A percentile compares a stretch with the other conserved stretches of the same genome.
These are phyloP conservation scores for Arachis stenosperma DNA, from an alignment of 306 rosid genomes.

Conservation along the genomic window DNA sequence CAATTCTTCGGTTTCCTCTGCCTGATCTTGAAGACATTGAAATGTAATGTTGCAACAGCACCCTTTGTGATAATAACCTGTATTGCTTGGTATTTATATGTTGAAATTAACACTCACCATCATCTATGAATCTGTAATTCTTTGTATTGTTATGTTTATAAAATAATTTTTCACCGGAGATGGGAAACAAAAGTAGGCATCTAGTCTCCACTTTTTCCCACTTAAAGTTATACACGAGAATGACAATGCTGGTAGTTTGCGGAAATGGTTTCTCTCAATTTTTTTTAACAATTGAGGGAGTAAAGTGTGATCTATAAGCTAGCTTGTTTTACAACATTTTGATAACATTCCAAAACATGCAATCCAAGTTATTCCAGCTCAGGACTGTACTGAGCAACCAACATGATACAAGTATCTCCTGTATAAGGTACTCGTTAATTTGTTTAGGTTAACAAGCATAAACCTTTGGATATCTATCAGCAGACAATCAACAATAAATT, in stretches of 20 bases:
- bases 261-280: no score
- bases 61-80: constrained; percentile 17
- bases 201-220: no score
- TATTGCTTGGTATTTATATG: constrained; percentile 30
- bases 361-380: constrained; percentile 28
- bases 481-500: no score
- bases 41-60: constrained; percentile 54
- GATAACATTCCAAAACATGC: constrained; percentile 16
- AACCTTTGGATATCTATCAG: no score
- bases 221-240: not conserved
- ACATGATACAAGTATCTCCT: constrained; percentile 8
- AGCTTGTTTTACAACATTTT: constrained; percentile 19
- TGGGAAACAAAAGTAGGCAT: not conserved
- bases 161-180: not conserved
- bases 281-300: no score
- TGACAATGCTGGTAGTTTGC: not conserved
- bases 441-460: no score
- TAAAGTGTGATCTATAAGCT: no score
- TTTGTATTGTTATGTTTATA: not conserved
- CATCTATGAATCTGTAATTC: not conserved
- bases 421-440: not conserved
- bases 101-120: constrained; percentile 27
- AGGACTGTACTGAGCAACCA: constrained; percentile 37
- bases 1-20: constrained; percentile 92
- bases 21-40: constrained; percentile 96